Evolutionary conservation across 1,139 yeast genomes (phyloP), one percentile per base, ranked within the genome.

Genomic region (Sugiyamaella japonica): DNA sequence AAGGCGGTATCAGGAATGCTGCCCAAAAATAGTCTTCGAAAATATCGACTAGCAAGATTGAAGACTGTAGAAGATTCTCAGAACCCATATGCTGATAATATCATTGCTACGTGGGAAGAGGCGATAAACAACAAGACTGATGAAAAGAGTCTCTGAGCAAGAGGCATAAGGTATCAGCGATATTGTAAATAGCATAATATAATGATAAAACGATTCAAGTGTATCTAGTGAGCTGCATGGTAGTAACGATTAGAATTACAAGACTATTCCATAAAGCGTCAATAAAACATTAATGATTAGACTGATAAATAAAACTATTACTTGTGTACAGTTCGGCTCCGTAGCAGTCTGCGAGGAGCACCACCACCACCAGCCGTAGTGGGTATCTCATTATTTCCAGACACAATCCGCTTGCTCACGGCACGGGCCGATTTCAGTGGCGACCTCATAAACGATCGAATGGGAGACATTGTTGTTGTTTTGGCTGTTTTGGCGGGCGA

Each of bases 1-100:
- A 82, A 87, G 66, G 98, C 99, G 0, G 99, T 93, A 7, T 85
- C 89, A 61, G 96, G 96, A 56, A 93, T 93, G 99, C 78, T 93
- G 56, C 99, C 99, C 41, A 90, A 89, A 74, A 91, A 93, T 71
- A 84, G 85, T 67, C 81, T 86, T 61, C 82, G 98, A 70, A 82
- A 86, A 66, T 76, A 78, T 29, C 82, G 99, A 69, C 73, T 93
- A 69, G 95, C 84, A 47, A 82, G 99, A 67, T 77, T 93, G 61
- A 90, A 89, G 73, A 81, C 89, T 0, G 88, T 80, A 69, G 98
- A 95, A 66, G 97, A 95, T 37, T 84, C 89, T 56, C 87, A 85
- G 56, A 89, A 89, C 70, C 97, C 97, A 17, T 91, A 89, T 70
- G 83, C 81, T 61, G 80, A 84, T 61, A 93, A 93, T 68, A 77